Conservation (phyloP, 208 protist genomes). For the Dictyostelium gargantuum region DNA sequence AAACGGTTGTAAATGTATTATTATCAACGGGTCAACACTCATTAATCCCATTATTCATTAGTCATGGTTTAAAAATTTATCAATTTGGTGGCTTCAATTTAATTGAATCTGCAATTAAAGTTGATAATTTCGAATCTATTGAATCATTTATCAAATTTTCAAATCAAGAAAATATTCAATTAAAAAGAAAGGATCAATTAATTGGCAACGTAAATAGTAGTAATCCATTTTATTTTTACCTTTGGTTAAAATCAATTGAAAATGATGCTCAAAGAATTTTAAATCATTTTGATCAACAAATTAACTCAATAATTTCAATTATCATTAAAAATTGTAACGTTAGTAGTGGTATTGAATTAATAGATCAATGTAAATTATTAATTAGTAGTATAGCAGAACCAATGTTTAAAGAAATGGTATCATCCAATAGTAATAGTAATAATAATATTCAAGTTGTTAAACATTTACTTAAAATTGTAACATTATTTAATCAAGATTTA, state of each 20-base stretch:
- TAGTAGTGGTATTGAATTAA: background rate
- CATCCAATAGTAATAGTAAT: too few species aligned
- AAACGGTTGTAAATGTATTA: background rate
- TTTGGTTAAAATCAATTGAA: background rate
- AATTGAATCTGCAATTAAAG: background rate
- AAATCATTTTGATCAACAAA: background rate
- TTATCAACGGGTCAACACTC: background rate
- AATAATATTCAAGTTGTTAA: background rate
- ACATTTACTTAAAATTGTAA: background rate
- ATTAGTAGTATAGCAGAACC: background rate
- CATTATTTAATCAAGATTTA: background rate
- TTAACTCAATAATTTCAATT: background rate
- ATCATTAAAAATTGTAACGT: background rate
- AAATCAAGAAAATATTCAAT: background rate
- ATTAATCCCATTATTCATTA: background rate
- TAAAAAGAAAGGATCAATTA: background rate
- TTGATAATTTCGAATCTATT: background rate
- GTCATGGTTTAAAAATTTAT: background rate
- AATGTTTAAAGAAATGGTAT: background rate
- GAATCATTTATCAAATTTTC: background rate
- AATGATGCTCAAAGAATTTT: background rate
- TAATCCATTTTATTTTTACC: background rate
- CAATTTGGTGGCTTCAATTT: background rate
- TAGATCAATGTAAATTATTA: background rate
- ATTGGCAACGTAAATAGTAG: background rate